A percentile compares a stretch with the other conserved stretches of the same genome.
Evolutionary conservation across 1,284 basidiomycete species (phyloP).

Genomic region (Grifola frondosa): DNA sequence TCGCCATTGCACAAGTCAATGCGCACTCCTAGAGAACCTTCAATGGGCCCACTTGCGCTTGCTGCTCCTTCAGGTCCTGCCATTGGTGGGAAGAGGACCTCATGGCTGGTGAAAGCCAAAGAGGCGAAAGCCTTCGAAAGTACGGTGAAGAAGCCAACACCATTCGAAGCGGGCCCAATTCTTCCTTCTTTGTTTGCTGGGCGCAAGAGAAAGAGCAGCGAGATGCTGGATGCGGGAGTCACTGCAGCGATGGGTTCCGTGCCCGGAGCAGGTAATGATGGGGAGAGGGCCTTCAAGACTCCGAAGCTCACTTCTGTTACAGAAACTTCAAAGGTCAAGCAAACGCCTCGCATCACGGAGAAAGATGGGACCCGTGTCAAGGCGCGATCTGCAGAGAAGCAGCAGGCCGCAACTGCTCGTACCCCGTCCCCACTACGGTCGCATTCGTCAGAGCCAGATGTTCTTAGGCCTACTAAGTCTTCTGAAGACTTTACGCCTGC

Average conservation of each 20-base stretch:
- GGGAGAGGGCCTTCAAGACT: constrained; percentile 48
- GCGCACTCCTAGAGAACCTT: constrained; percentile 47
- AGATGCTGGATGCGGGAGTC: constrained; percentile 42
- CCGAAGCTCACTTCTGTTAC: constrained; percentile 47
- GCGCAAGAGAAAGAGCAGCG: constrained; percentile 67
- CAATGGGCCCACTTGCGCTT: constrained; percentile 36
- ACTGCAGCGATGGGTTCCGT: constrained; percentile 1
- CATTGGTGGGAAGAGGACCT: constrained; percentile 67
- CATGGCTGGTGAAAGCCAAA: constrained; percentile 74
- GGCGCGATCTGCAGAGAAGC: too few species aligned
- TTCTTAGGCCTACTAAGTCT: too few species aligned
- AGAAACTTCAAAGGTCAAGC: constrained; percentile 3
- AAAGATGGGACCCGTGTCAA: too few species aligned
- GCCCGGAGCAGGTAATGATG: constrained; percentile 18
- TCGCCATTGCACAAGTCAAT: constrained; percentile 69
- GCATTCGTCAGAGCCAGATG: too few species aligned
- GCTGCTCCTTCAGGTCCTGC: constrained; percentile 35
- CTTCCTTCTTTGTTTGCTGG: constrained; percentile 6
- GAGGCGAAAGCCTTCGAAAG: constrained; percentile 71
- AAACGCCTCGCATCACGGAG: too few species aligned
- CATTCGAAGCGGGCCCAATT: constrained; percentile 14
- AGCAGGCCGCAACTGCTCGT: too few species aligned
- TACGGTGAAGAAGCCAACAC: constrained; percentile 41
- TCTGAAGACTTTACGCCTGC: constrained; percentile 3
- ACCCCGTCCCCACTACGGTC: too few species aligned